These are phyloP conservation scores for Sedum album DNA, from an alignment of 164 flowering plant genomes.

Conservation along the genomic window DNA sequence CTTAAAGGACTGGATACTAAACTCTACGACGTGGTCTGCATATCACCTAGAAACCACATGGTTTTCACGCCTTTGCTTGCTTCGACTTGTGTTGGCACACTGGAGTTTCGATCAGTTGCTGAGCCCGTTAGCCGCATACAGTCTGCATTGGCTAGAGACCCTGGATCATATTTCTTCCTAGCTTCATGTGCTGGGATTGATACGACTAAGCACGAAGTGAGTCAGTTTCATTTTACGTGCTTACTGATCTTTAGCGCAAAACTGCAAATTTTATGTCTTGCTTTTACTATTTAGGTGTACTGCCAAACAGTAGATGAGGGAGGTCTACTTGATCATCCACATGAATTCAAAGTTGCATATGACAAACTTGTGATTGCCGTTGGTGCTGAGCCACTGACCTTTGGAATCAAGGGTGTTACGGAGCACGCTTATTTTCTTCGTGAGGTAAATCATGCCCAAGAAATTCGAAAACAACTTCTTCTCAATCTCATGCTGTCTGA, in stretches of 20 bases:
- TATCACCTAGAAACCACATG: conserved; percentile 91
- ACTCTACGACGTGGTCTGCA: conserved; percentile 69
- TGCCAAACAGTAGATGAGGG: conserved; percentile 47
- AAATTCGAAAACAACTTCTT: conserved; percentile 75
- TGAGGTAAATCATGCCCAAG: conserved; percentile 88
- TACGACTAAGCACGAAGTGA: conserved; percentile 61
- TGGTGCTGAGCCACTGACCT: conserved; percentile 77
- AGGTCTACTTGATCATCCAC: conserved; percentile 33
- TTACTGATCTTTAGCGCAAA: not conserved
- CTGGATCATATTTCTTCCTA: conserved; percentile 62
- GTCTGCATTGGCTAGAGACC: conserved; percentile 52
- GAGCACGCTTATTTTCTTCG: conserved; percentile 78
- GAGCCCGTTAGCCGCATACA: conserved; percentile 77
- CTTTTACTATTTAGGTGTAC: conserved; percentile 37
- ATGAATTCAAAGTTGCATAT: conserved; percentile 63
- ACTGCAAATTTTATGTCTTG: not conserved
- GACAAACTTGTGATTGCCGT: conserved; percentile 88
- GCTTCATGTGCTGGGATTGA: conserved; percentile 61
- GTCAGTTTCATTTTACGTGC: conserved; percentile 9
- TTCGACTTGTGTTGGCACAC: conserved; percentile 87
- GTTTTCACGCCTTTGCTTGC: conserved; percentile 91
- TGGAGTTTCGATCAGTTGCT: conserved; percentile 80
- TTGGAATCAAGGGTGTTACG: conserved; percentile 73
- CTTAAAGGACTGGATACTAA: conserved; percentile 69
- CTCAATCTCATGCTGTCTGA: conserved; percentile 76